Evolutionary conservation across 2,329 filamentous ascomycete species (phyloP), one percentile per base, ranked within the genome.

Genomic region (Xylaria sp.): DNA sequence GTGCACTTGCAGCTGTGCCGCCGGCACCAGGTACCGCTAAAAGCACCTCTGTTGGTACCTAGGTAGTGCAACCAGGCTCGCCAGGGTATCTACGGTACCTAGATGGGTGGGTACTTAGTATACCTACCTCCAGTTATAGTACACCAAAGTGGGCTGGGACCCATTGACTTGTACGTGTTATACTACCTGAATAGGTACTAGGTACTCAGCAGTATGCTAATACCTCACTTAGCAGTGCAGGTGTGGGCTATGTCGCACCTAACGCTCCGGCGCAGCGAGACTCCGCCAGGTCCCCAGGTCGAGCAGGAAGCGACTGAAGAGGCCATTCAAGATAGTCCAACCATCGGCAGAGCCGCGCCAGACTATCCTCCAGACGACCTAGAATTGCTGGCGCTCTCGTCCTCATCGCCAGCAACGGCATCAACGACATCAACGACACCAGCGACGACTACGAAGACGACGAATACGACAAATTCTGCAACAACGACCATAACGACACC

Each of bases 171-270:
- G 8, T 12, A 7, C 1, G 39, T 5, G n/a, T 9, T 13, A 51
- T 13, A 23, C 20, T 51, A 28, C 28, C 28, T 28, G 5, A 28
- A 54, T 23, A 12, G 12, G 15, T 34, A 8, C 15, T 50, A 34
- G 25, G 32, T 63, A 52, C 46, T 25, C 28, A 55, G 28, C 28
- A 28, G 28, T 28, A 28, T 28, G 20, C n/a, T 48, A 48, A 9
- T 37, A 37, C 34, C 34, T 37, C 7, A 10, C 34, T 37, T 34
- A 9, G 32, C 4, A 23, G 20, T 46, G 58, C 23, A 51, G 55
- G 55, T 48, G 55, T 58, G 55, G 56, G 39, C 56, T 46, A 86
- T 87, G 85, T 85, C 85, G 81, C 85, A 86, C 81, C 82, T 83
- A 82, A 81, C 82, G 79, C 81, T 81, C 80, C 83, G 82, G 79